Base-by-base conservation (phyloP, 306 rosid species). In the Comarum palustre region DNA sequence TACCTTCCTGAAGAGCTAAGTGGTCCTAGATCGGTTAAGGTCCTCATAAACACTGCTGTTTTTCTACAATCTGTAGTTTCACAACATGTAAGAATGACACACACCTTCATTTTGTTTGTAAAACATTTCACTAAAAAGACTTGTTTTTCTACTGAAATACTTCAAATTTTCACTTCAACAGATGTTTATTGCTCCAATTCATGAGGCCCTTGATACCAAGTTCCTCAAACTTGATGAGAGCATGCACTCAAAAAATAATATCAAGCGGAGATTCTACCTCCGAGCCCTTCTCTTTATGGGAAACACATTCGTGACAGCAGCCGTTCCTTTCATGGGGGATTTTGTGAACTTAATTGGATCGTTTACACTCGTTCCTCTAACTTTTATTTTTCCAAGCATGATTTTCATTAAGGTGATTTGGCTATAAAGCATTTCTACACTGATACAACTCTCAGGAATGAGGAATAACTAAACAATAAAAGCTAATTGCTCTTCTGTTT, bases 361-460 rank as follows among this genome's bases (percentile, higher is more conserved):
- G 6, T 84, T 86, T 51, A 47, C 86, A 0, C 86, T 86, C 29
- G 43, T 86, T 60, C 90, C 90, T 6, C 81, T 88, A 0, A 88
- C 93, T 59, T 88, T 86, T 74, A 45, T 72, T 61, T 82, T 88
- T 67, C 89, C 87, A 29, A 88, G 90, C 87, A 78, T 88, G 88
- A 41, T 86, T 73, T 88, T 86, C 73, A 73, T 88, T 45, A 88
- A 88, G 90, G 90, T 88, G 9, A 41, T 4, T 17, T 12, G 22
- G 12, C 43, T n/a, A 20, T 3, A 24, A n/a, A 57, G 68, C 12
- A 19, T 20, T 8, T 7, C 22, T 38, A 10, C 27, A 9, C 42
- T 45, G 43, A 12, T 17, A 68, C 25, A 22, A 34, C 19, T 50
- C 5, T 50, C 58, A 47, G 72, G 43, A 5, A 8, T 48, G 29